Evolutionary conservation across 2,329 filamentous ascomycete species (phyloP), one percentile per base, ranked within the genome.

Genomic region (Dothideomycetidae sp.): DNA sequence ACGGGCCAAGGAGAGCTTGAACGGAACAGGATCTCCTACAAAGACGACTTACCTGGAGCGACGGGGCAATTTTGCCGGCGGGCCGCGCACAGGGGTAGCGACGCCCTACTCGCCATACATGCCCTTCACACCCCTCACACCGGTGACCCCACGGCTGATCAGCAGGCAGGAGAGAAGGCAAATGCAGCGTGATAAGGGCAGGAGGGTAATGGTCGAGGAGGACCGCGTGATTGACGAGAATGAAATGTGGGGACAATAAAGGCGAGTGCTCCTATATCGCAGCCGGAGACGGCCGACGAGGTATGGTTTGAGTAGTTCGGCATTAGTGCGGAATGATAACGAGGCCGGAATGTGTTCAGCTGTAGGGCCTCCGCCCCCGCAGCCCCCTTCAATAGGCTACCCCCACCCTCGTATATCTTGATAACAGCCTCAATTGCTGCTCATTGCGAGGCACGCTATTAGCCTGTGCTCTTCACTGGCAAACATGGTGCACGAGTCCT

Each of bases 41-140:
- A 62, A 61, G 31, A 66, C 62, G 3, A 66, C 62, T 0, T 60
- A 61, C 14, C 49, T 67, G 1, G 59, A 62, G 41, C 48, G 57
- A 4, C 48, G 54, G 11, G 23, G 44, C 18, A 48, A 48, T 23
- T 39, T 42, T 9, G 41, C 48, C 33, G 41, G 35, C 14, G 39
- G 71, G 3, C 74, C 75, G 1, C 57, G 59, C 13, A 67, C 65
- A 0, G 71, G 69, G 1, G 63, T 73, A 15, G 70, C 69, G 31
- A 81, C 79, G 14, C 81, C 81, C 2, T 86, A 86, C 56, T 75
- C 72, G 39, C 79, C 81, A 0, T 88, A 86, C 48, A 81, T 86
- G 62, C 81, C 81, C 1, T 81, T 77, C 53, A 80, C 77, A 5
- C 79, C 81, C 1, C 65, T 81, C 33, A 69, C 84, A 35, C 81